These are phyloP conservation scores for Didymella sp. DNA, from an alignment of 2,329 filamentous ascomycete species.

Conservation along the genomic window DNA sequence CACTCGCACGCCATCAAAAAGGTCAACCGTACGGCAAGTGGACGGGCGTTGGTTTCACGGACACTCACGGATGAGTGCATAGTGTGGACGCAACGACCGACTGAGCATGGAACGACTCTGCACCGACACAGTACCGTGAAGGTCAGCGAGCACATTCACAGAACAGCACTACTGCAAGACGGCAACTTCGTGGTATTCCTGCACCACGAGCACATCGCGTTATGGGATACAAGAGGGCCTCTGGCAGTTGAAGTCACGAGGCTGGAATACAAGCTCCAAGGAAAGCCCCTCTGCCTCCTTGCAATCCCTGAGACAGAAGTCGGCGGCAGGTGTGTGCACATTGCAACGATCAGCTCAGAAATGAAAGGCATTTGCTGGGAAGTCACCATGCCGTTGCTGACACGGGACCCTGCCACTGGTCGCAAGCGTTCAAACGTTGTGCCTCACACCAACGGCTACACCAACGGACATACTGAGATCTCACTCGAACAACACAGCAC, in stretches of 20 bases:
- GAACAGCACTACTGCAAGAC: slow-evolving; percentile 78
- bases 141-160: slow-evolving; percentile 74
- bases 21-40: slow-evolving; percentile 84
- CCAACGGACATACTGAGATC: slow-evolving; percentile 46
- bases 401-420: slow-evolving; percentile 37
- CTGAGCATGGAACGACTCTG: slow-evolving; percentile 61
- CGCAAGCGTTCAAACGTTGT: slow-evolving; percentile 34
- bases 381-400: slow-evolving; percentile 64
- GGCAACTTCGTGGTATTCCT: slow-evolving; percentile 84
- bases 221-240: slow-evolving; percentile 78
- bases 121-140: slow-evolving; percentile 72
- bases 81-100: slow-evolving; percentile 76
- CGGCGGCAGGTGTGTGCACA: slow-evolving; percentile 62
- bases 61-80: slow-evolving; percentile 80
- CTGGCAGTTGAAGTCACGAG: slow-evolving; percentile 66
- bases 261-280: slow-evolving; percentile 65
- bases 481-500: slow-evolving; percentile 71
- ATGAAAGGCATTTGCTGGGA: slow-evolving; percentile 85
- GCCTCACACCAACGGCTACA: slow-evolving; percentile 35
- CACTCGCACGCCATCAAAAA: slow-evolving; percentile 83
- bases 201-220: slow-evolving; percentile 70
- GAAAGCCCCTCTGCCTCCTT: slow-evolving; percentile 80
- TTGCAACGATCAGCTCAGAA: slow-evolving; percentile 82
- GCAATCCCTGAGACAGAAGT: slow-evolving; percentile 71
- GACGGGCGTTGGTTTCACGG: slow-evolving; percentile 79